Percentiles rank a stretch among this genome's conserved stretches.
Evolutionary conservation across 2,329 filamentous ascomycete species (phyloP).

Genomic region (Niveomyces coronatus): DNA sequence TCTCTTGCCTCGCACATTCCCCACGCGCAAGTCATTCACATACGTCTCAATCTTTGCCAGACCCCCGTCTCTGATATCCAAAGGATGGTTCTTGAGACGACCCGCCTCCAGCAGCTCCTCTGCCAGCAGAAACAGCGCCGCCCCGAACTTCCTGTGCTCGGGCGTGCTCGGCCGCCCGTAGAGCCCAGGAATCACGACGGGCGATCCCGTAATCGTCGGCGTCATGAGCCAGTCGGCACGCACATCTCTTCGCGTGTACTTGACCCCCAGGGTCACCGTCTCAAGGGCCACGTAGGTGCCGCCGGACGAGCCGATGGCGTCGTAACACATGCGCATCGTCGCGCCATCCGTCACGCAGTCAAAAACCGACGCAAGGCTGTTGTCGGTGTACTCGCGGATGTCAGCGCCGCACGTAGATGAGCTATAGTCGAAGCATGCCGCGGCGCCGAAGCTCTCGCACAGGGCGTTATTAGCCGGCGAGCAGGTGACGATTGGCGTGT

Average conservation of each 20-base stretch:
- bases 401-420: conserved; percentile 1
- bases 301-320: background rate
- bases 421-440: background rate
- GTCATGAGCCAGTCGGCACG: background rate
- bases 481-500: background rate
- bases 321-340: background rate
- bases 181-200: background rate
- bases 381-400: background rate
- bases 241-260: background rate
- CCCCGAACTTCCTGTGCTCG: background rate
- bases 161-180: background rate
- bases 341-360: background rate
- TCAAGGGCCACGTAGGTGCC: background rate
- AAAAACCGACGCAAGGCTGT: background rate
- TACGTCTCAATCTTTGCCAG: background rate
- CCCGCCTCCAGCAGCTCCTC: background rate
- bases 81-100: background rate
- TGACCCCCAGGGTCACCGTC: background rate
- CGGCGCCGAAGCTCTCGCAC: background rate
- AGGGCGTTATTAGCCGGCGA: background rate
- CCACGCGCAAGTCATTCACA: background rate
- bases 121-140: background rate
- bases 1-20: background rate
- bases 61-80: background rate
- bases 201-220: background rate